phyloP scores from a whole-genome alignment of 352 stramenopile species.

The Aphanomyces stellatus region DNA sequence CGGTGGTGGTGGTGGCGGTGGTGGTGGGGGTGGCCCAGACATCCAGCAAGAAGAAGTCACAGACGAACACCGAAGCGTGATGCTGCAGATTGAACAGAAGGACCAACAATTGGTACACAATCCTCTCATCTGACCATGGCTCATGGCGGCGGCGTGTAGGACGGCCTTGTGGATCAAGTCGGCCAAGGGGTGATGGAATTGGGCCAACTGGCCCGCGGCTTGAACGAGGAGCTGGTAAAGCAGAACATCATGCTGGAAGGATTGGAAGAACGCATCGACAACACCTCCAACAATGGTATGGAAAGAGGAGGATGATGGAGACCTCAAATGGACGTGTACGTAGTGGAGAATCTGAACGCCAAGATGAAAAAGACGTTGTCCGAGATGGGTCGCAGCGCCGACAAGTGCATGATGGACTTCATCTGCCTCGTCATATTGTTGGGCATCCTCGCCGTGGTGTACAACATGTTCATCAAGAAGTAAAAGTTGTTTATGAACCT shows the following conservation, averaged over 20 bases:
- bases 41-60: slow-evolving; percentile 43
- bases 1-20: slow-evolving; percentile 23
- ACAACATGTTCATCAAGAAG: slow-evolving; percentile 88
- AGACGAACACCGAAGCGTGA: slow-evolving; percentile 48
- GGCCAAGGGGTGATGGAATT: slow-evolving; percentile 67
- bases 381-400: slow-evolving; percentile 55
- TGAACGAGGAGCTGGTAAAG: slow-evolving; percentile 80
- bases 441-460: slow-evolving; percentile 70
- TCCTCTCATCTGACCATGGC: neutral
- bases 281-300: slow-evolving; percentile 60
- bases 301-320: no score
- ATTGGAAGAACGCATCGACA: slow-evolving; percentile 72
- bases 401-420: slow-evolving; percentile 88
- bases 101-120: slow-evolving; percentile 76
- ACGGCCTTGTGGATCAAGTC: slow-evolving; percentile 82
- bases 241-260: slow-evolving; percentile 84
- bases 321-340: no score
- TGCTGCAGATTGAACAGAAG: slow-evolving; percentile 72
- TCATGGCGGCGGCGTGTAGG: slow-evolving; percentile 25
- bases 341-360: slow-evolving; percentile 75
- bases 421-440: slow-evolving; percentile 82
- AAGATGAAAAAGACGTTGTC: slow-evolving; percentile 82
- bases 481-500: slow-evolving; percentile 19
- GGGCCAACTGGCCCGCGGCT: slow-evolving; percentile 57
- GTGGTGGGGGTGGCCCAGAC: slow-evolving; percentile 5